phyloP scores from a whole-genome alignment of 768 basidiomycete genomes.

The Panus rudis region DNA sequence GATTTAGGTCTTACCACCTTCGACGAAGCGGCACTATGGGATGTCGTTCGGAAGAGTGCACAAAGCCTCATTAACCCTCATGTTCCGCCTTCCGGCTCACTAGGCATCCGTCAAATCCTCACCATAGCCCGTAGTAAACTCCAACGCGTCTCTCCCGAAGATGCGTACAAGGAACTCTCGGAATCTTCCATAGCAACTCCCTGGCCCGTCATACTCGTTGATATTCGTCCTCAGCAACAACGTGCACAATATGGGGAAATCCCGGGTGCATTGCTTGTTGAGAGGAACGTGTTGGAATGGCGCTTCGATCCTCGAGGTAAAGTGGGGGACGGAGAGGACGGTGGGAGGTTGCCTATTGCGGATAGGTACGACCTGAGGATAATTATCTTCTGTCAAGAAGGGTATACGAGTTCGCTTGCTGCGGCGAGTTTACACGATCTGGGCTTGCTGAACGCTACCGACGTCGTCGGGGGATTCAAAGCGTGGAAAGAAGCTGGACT shows the following conservation, averaged over 20 bases:
- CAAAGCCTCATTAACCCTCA: constrained; percentile 54
- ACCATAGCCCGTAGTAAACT: constrained; percentile 53
- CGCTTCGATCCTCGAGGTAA: constrained; percentile 62
- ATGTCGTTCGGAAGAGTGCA: constrained; percentile 60
- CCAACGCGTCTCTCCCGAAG: constrained; percentile 51
- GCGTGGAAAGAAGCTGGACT: constrained; percentile 67
- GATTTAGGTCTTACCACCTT: constrained; percentile 48
- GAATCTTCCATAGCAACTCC: constrained; percentile 31
- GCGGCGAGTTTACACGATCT: constrained; percentile 62
- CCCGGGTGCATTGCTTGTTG: constrained; percentile 62
- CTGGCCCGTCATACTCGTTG: constrained; percentile 68
- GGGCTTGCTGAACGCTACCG: constrained; percentile 68
- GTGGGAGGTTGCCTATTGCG: constrained; percentile 52
- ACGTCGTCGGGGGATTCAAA: constrained; percentile 66
- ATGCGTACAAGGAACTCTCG: constrained; percentile 56
- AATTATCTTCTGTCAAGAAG: constrained; percentile 72
- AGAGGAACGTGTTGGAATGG: constrained; percentile 76
- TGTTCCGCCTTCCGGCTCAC: constrained; percentile 57
- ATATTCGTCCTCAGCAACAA: constrained; percentile 63
- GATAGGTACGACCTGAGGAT: constrained; percentile 70
- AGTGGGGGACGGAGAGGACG: constrained; percentile 1
- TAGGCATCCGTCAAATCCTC: constrained; percentile 51
- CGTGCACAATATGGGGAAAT: constrained; percentile 53
- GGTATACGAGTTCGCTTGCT: constrained; percentile 66
- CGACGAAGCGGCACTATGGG: constrained; percentile 64